A percentile compares a stretch with the other conserved stretches of the same genome.
These are phyloP conservation scores for Byssothecium circinans DNA, from an alignment of 2,329 filamentous ascomycete species.

Conservation along the genomic window DNA sequence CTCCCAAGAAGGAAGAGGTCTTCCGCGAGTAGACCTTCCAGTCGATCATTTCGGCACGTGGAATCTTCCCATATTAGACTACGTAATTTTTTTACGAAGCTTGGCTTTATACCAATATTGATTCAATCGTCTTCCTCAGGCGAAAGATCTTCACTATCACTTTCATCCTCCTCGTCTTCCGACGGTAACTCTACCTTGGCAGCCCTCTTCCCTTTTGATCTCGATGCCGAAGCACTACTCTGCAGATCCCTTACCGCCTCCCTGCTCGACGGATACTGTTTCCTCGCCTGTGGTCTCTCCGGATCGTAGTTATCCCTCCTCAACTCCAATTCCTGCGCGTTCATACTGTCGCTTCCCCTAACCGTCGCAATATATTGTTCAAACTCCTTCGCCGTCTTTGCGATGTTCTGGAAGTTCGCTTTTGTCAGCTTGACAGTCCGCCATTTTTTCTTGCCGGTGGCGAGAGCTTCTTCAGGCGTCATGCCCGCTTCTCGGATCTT, in stretches of 20 bases:
- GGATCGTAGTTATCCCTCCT: conserved; percentile 5
- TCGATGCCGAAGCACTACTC: background rate
- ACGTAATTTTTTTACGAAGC: too few species aligned
- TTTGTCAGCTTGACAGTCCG: conserved; percentile 9
- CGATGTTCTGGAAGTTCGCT: conserved; percentile 10
- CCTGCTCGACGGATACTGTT: conserved; percentile 1
- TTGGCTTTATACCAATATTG: too few species aligned
- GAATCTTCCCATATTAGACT: background rate
- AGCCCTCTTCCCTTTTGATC: too few species aligned
- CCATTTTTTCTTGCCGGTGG: too few species aligned
- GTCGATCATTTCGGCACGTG: conserved; percentile 1
- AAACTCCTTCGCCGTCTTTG: conserved; percentile 9
- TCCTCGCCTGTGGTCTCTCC: background rate
- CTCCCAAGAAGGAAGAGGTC: conserved; percentile 50
- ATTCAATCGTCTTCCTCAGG: too few species aligned
- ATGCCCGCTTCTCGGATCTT: too few species aligned
- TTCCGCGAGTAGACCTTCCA: conserved; percentile 35
- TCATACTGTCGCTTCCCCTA: conserved; percentile 2
- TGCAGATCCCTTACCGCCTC: background rate
- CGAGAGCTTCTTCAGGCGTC: too few species aligned
- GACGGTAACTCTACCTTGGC: too few species aligned
- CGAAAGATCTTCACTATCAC: too few species aligned
- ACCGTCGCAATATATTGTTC: conserved; percentile 11
- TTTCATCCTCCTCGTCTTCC: too few species aligned
- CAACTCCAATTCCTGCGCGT: background rate